Evolutionary conservation across 352 stramenopile species (phyloP).

Genomic region (Globisporangium iwayamae): DNA sequence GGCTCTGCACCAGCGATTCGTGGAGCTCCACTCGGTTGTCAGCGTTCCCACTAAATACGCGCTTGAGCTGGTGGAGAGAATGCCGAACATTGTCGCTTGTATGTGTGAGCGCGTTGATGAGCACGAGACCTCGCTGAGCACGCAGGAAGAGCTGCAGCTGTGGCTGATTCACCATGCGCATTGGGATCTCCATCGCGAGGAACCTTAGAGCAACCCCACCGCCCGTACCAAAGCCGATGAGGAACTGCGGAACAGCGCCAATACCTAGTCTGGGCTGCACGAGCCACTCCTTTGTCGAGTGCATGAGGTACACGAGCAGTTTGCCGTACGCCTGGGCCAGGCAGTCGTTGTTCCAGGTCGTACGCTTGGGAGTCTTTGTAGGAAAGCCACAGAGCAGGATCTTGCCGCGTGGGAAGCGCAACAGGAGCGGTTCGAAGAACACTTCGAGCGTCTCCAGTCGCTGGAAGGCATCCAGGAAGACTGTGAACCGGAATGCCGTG

Average conservation of each 20-base stretch:
- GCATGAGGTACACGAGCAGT: conserved; percentile 50
- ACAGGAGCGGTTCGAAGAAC: conserved; percentile 57
- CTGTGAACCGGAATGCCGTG: conserved; percentile 46
- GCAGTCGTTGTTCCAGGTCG: conserved; percentile 48
- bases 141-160: conserved; percentile 37
- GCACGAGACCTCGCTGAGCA: conserved; percentile 44
- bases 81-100: conserved; percentile 23
- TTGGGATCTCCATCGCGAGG: conserved; percentile 39
- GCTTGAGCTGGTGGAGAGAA: conserved; percentile 14
- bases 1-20: conserved; percentile 33
- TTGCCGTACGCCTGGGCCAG: conserved; percentile 41
- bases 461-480: conserved; percentile 71
- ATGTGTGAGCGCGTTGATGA: conserved; percentile 46
- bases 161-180: conserved; percentile 14
- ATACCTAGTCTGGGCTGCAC: conserved; percentile 66
- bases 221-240: conserved; percentile 62
- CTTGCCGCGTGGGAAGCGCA: conserved; percentile 59
- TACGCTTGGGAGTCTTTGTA: conserved; percentile 25
- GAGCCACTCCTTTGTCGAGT: conserved; percentile 59
- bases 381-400: conserved; percentile 64
- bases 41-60: not conserved
- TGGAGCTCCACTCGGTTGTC: conserved; percentile 39
- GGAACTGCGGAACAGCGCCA: conserved; percentile 58
- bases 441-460: conserved; percentile 45
- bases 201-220: conserved; percentile 46